Conservation (phyloP, 2,329 filamentous ascomycete genomes). For the Penicillium sp. region DNA sequence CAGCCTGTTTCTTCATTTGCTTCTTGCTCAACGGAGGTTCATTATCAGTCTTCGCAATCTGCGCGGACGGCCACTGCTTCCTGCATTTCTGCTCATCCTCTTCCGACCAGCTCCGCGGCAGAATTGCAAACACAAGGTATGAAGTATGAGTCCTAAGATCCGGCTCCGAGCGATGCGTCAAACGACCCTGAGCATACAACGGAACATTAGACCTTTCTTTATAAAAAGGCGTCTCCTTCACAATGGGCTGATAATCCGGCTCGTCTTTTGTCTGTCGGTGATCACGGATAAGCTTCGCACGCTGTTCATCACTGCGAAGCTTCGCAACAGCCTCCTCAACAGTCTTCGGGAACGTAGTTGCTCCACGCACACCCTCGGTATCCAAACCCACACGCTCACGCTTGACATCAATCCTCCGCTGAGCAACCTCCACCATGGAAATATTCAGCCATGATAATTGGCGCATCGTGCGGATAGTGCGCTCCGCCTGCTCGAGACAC, state of each 20-base stretch:
- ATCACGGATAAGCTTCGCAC: conserved; percentile 61
- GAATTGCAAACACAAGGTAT: conserved; percentile 88
- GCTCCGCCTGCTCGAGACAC: conserved; percentile 92
- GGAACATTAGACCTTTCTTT: conserved; percentile 39
- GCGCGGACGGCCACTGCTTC: conserved; percentile 62
- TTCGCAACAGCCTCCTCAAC: conserved; percentile 75
- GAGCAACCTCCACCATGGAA: conserved; percentile 83
- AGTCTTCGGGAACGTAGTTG: conserved; percentile 61
- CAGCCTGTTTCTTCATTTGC: conserved; percentile 42
- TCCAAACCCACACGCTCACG: conserved; percentile 75
- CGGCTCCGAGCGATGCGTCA: conserved; percentile 76
- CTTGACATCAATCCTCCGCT: conserved; percentile 74
- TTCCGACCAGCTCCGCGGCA: conserved; percentile 81
- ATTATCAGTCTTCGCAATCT: conserved; percentile 38
- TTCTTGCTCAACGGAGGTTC: conserved; percentile 36
- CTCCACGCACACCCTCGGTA: conserved; percentile 62
- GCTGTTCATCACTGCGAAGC: conserved; percentile 68
- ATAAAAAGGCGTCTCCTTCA: conserved; percentile 22
- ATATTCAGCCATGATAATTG: conserved; percentile 85
- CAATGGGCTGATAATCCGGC: conserved; percentile 20
- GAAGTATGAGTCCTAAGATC: conserved; percentile 95
- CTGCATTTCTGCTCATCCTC: conserved; percentile 71
- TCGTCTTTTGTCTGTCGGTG: conserved; percentile 29
- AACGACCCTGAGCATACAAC: conserved; percentile 68
- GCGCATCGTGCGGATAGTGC: conserved; percentile 76